A percentile compares a stretch with the other conserved stretches of the same genome.
phyloP scores from a whole-genome alignment of 805 yeast genomes.

The Candida montana region DNA sequence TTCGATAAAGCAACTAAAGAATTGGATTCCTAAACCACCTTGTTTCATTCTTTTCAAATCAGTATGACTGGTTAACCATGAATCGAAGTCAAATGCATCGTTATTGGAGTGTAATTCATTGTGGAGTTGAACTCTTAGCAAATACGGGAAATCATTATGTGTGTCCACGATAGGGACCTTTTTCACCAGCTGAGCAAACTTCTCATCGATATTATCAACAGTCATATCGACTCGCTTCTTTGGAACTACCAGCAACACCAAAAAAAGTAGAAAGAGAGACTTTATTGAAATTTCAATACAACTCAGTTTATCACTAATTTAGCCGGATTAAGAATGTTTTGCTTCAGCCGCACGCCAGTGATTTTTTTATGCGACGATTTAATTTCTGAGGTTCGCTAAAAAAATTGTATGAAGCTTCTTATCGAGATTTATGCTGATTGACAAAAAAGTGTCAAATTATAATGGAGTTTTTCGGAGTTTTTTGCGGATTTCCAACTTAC shows the following conservation, averaged over 20 bases:
- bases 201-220: conserved; percentile 10
- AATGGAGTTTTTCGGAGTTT: no score
- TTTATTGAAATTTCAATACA: no score
- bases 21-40: conserved; percentile 46
- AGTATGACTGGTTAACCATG: conserved; percentile 38
- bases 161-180: conserved; percentile 40
- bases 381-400: neutral
- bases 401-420: no score
- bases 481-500: no score
- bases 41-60: conserved; percentile 36
- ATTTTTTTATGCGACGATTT: neutral
- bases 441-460: no score
- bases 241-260: neutral
- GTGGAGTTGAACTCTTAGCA: conserved; percentile 40
- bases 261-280: neutral
- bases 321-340: no score
- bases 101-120: conserved; percentile 32
- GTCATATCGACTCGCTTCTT: conserved; percentile 2
- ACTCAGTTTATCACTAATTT: no score
- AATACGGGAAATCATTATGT: conserved; percentile 49
- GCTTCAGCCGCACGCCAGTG: no score
- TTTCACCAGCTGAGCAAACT: conserved; percentile 14
- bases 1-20: conserved; percentile 45
- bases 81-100: conserved; percentile 34
- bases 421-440: no score